Evolutionary conservation across 169 alveolate genomes (phyloP).

Genomic region (Amoebophrya sp.): DNA sequence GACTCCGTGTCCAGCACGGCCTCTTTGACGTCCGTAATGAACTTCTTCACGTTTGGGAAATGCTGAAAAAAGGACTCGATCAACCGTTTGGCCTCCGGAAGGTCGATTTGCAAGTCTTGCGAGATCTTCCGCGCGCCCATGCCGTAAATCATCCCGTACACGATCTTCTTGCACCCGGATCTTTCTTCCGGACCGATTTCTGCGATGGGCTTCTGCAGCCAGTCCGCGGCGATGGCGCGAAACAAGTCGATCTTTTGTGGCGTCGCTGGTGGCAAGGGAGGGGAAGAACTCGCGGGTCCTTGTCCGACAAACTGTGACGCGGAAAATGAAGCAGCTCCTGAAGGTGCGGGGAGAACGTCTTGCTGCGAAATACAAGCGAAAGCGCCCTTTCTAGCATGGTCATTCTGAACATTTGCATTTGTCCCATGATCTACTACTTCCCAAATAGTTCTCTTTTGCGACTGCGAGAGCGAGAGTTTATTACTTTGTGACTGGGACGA

Average conservation of each 20-base stretch:
- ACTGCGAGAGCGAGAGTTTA: too few species aligned
- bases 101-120: not conserved
- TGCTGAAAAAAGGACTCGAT: not conserved
- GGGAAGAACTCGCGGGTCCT: too few species aligned
- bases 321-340: too few species aligned
- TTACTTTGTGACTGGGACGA: too few species aligned
- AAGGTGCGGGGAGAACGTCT: too few species aligned
- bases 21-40: not conserved
- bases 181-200: not conserved
- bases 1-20: not conserved
- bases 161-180: not conserved
- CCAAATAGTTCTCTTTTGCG: too few species aligned
- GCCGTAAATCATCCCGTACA: slow-evolving; percentile 27
- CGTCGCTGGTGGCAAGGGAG: too few species aligned
- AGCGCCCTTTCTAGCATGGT: too few species aligned
- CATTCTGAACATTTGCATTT: too few species aligned
- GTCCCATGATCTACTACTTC: too few species aligned
- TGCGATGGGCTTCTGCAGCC: not conserved
- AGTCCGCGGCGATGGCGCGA: slow-evolving; percentile 2
- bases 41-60: not conserved
- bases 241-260: slow-evolving; percentile 5
- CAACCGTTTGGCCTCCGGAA: slow-evolving; percentile 17
- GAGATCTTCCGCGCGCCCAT: not conserved
- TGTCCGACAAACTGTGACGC: too few species aligned
- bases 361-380: too few species aligned